Base-by-base conservation (phyloP, 495 filamentous ascomycete species). In the Neurospora sp. region DNA sequence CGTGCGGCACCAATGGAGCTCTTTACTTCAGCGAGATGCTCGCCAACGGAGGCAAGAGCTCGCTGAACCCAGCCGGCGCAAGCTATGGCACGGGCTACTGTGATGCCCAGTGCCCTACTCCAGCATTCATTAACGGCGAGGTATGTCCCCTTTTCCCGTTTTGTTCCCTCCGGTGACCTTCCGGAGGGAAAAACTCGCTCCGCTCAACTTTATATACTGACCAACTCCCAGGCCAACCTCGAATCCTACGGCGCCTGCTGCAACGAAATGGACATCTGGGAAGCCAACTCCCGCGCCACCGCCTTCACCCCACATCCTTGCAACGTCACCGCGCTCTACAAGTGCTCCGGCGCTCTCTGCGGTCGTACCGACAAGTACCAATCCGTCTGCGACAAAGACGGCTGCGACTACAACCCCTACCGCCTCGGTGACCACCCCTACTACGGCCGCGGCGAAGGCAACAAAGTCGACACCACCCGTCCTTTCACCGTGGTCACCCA, bases 21-120 rank as follows among this genome's bases (percentile, higher is more conserved):
- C 84, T 93, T 1, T 92, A 92, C 78, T 84, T 92, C 41, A 86
- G 87, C n/a, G 88, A 91, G 80, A 92, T 93, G 90, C 72, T 81
- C 18, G 74, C 75, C 3, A 81, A 86, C 39, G 90, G 90, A 46
- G 89, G 87, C 60, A 79, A 84, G 70, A 83, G 81, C 77, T 77
- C 81, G 23, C 80, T 88, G 46, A 92, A 91, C 81, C 83, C 87
- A 23, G 89, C 87, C 1, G 90, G 90, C 41, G 88, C 90, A 12
- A 81, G 85, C 41, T 91, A 90, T 78, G 91, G 91, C 4, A 90
- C 89, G 0, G 91, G 91, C 0, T 92, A 93, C 83, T 93, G 91
- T 77, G 91, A 92, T 76, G 87, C 89, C 5, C 90, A 93, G 77
- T 93, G 91, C 81, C 85, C 82, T 46, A 80, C 83, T 20, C 82